phyloP scores from a whole-genome alignment of 306 rosid genomes.

The Styphnolobium japonicum region DNA sequence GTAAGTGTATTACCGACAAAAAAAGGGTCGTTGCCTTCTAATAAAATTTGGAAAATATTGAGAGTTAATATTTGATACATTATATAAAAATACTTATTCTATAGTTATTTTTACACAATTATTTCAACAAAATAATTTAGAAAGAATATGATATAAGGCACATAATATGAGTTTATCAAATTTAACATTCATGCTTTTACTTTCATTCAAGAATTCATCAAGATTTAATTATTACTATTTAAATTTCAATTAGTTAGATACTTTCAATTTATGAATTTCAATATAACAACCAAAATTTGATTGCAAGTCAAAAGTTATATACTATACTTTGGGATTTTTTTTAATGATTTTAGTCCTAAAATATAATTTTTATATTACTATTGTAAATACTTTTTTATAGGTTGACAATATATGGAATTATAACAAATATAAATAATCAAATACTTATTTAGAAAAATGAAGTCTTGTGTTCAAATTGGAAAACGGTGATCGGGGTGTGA shows the following conservation, averaged over 20 bases:
- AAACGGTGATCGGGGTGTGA: constrained; percentile 21
- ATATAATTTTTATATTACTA: not conserved
- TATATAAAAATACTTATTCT: not conserved
- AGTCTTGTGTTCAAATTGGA: not conserved
- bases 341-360: not conserved
- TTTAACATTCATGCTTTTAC: not conserved
- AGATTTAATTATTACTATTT: not conserved
- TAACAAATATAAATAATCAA: not conserved
- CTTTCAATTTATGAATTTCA: not conserved
- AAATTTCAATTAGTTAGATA: not conserved
- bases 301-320: not conserved
- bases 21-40: not conserved
- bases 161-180: not conserved
- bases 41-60: not conserved
- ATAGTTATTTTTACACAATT: not conserved
- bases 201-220: not conserved
- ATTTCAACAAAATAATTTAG: not conserved
- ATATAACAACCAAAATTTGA: not conserved
- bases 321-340: not conserved
- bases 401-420: not conserved
- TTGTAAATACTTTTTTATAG: not conserved
- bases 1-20: not conserved
- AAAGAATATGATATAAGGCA: not conserved
- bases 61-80: not conserved
- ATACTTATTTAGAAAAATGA: not conserved